A percentile compares a stretch with the other conserved stretches of the same genome.
These are phyloP conservation scores for Camelina neglecta DNA, from an alignment of 345 rosid genomes.

Conservation along the genomic window DNA sequence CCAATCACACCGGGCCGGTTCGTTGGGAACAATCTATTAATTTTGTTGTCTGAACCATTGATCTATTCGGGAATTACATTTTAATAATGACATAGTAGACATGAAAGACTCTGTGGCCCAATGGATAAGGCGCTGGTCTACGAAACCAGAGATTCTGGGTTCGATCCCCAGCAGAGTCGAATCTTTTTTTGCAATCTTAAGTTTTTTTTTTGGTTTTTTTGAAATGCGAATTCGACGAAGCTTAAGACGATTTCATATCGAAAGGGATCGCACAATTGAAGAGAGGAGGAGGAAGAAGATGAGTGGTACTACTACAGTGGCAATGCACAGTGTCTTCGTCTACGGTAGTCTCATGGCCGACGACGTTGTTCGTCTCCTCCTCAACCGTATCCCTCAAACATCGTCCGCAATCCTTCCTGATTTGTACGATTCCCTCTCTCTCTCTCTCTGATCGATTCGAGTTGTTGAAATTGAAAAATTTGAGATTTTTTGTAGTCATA, in stretches of 20 bases:
- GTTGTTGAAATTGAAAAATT: neutral
- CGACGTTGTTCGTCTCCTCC: slow-evolving; percentile 77
- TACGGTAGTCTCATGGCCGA: slow-evolving; percentile 87
- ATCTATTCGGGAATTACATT: too few relatives aligned
- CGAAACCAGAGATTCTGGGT: slow-evolving; percentile 90
- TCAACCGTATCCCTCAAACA: slow-evolving; percentile 64
- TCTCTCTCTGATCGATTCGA: neutral
- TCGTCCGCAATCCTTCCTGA: slow-evolving; percentile 66
- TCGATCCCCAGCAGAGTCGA: slow-evolving; percentile 47
- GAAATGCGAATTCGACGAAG: neutral
- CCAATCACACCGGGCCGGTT: too few relatives aligned
- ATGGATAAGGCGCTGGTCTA: slow-evolving; percentile 98
- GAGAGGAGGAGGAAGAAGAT: slow-evolving; percentile 9
- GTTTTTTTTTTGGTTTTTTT: too few relatives aligned
- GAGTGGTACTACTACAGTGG: slow-evolving; percentile 7
- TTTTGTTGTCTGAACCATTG: too few relatives aligned
- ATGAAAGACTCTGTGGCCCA: slow-evolving; percentile 69
- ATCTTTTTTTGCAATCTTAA: too few relatives aligned
- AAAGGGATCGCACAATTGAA: too few relatives aligned
- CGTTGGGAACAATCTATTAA: too few relatives aligned
- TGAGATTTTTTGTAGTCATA: slow-evolving; percentile 57
- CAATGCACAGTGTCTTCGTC: slow-evolving; percentile 69
- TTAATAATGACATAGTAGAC: neutral
- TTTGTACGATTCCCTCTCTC: slow-evolving; percentile 51
- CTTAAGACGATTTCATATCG: neutral